Conservation (phyloP, 2,329 filamentous ascomycete species). For the Ophiocordyceps camponoti-saundersi region DNA sequence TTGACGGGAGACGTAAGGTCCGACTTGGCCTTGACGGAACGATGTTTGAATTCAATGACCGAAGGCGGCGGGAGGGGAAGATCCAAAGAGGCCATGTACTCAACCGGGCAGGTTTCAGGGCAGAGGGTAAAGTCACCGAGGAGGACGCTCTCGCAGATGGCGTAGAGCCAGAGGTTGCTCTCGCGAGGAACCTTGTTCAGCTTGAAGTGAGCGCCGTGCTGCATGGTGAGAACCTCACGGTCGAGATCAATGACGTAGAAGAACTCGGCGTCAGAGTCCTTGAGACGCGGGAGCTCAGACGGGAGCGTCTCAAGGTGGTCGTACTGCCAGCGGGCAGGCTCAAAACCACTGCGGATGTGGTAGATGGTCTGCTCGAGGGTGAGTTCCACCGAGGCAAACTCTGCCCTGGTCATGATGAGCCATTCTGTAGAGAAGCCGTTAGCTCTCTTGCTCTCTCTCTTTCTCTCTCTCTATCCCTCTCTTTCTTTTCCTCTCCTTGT, state of each 20-base stretch:
- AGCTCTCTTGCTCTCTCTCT: too few relatives aligned
- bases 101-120: conserved; percentile 2
- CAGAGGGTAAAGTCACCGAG: conserved; percentile 1
- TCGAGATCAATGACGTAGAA: conserved; percentile 6
- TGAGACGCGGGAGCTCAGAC: conserved; percentile 2
- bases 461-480: too few relatives aligned
- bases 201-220: conserved; percentile 6
- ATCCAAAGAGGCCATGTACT: conserved; percentile 4
- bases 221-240: conserved; percentile 6
- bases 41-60: not conserved
- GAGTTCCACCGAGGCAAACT: too few relatives aligned
- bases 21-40: not conserved
- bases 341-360: too few relatives aligned
- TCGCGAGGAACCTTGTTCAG: conserved; percentile 5
- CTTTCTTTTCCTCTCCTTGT: too few relatives aligned
- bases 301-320: too few relatives aligned
- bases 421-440: too few relatives aligned
- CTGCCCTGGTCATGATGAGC: too few relatives aligned
- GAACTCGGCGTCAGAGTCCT: conserved; percentile 1
- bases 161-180: conserved; percentile 2
- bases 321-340: too few relatives aligned
- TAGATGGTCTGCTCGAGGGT: too few relatives aligned
- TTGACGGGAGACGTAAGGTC: not conserved
- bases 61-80: conserved; percentile 2
- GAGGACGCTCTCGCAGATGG: conserved; percentile 3